Conservation (phyloP, 176 grass and related monocot genomes). For the Musa troglodytarum region DNA sequence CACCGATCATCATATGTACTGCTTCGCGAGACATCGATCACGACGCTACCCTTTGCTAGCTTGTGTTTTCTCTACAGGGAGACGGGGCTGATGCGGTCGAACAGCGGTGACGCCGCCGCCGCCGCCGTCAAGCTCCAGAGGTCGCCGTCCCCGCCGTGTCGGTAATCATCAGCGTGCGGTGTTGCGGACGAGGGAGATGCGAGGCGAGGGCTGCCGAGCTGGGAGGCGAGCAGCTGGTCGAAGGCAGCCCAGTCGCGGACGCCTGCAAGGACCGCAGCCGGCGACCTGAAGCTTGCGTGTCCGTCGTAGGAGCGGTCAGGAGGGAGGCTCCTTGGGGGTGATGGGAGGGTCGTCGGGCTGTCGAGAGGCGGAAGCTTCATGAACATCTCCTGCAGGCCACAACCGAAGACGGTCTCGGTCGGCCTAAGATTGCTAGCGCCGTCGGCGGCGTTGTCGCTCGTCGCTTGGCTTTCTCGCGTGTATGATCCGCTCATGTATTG, state of each 20-base stretch:
- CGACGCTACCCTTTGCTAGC: no score
- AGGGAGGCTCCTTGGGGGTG: neutral
- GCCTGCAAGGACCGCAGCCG: neutral
- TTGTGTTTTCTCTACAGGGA: neutral
- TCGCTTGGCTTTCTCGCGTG: neutral
- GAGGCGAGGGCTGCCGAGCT: neutral
- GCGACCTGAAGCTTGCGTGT: neutral
- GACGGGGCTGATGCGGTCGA: neutral
- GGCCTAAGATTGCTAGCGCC: neutral
- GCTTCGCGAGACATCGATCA: no score
- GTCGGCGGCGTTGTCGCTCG: neutral
- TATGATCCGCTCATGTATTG: neutral
- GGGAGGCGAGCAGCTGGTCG: neutral
- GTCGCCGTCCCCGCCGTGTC: neutral
- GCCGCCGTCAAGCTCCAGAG: neutral
- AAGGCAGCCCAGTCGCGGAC: neutral
- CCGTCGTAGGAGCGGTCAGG: neutral
- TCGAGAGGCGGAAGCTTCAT: neutral
- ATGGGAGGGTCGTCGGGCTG: neutral
- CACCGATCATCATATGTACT: no score
- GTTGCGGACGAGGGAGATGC: neutral
- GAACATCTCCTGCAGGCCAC: neutral
- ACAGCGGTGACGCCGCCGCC: neutral
- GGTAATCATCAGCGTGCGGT: neutral
- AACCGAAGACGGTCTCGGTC: neutral